Evolutionary conservation across 169 alveolate genomes (phyloP).

Genomic region (Eimeria falciformis): DNA sequence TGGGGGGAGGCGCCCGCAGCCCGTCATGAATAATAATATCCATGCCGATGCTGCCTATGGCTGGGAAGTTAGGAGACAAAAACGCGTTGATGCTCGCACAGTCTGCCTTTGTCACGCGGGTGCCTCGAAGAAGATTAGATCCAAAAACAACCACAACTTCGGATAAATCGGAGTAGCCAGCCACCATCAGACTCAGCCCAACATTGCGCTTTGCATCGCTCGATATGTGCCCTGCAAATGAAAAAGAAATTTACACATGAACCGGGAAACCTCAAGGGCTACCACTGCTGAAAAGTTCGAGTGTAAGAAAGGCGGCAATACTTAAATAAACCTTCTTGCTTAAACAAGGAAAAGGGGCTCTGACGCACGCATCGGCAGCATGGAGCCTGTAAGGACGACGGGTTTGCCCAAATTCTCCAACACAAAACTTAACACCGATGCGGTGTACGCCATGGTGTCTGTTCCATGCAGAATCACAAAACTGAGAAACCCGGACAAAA

Average conservation of each 20-base stretch:
- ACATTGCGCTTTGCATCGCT: conserved; percentile 92
- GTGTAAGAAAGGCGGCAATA: background rate
- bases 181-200: conserved; percentile 88
- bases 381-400: conserved; percentile 91
- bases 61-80: conserved; percentile 87
- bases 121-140: conserved; percentile 58
- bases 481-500: conserved; percentile 47
- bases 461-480: conserved; percentile 93
- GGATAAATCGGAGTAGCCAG: conserved; percentile 89
- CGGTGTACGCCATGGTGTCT: conserved; percentile 96
- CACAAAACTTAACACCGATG: conserved; percentile 93
- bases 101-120: conserved; percentile 86
- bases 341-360: background rate
- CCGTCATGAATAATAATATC: conserved; percentile 80
- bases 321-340: no score
- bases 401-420: conserved; percentile 91
- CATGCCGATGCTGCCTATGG: conserved; percentile 85
- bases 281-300: no score
- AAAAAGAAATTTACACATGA: background rate
- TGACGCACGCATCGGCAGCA: conserved; percentile 43
- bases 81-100: conserved; percentile 88
- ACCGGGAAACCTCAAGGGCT: no score
- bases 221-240: conserved; percentile 6
- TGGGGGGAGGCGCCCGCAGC: conserved; percentile 1
- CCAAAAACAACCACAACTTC: conserved; percentile 86